Base-by-base conservation (phyloP, 208 protist species). In the Acanthamoeba sp. region DNA sequence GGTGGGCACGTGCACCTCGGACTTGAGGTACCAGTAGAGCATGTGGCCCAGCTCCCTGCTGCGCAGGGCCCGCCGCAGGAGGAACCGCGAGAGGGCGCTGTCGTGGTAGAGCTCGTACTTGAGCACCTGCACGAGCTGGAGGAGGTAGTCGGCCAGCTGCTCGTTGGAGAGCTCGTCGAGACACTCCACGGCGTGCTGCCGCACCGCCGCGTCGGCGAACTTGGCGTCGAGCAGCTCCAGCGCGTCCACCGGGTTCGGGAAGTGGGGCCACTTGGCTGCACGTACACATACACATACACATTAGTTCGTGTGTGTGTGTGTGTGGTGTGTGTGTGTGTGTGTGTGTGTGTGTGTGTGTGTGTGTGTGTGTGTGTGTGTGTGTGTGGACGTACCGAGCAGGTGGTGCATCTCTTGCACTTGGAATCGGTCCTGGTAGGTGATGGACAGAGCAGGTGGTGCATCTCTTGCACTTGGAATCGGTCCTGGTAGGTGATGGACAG, bases 81-180 rank as follows among this genome's bases (percentile, higher is more conserved):
- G 94, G 84, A 98, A 98, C n/a, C 96, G 78, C 12, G 96, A 94
- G 1, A 99, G 91, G 5, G 95, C 62, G 3, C 78, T 96, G 76
- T 98, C 96, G 42, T 98, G 97, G 66, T 98, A 97, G 3, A 94
- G 59, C 94, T 99, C 98, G 69, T 98, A 98, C 85, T 99, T 98
- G 50, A 99, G 40, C 34, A 96, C 95, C 93, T 97, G 96, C 1
- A 97, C 90, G 14, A 98, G 94, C 94, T 98, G 97, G 34, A 96
- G 71, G 24, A 98, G 89, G 64, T 96, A 97, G 64, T 95, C 84
- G 0, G 76, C 84, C 0, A 98, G 55, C 45, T 97, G 59, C 27
- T 96, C 93, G 52, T 98, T 94, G 38, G 40, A 78, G 0, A 98
- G 40, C 12, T 73, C 38, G 12, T 97, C 96, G 0, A 98, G 88